A percentile compares a stretch with the other conserved stretches of the same genome.
Evolutionary conservation across 345 rosid genomes (phyloP).

Genomic region (Microthlaspi erraticum): DNA sequence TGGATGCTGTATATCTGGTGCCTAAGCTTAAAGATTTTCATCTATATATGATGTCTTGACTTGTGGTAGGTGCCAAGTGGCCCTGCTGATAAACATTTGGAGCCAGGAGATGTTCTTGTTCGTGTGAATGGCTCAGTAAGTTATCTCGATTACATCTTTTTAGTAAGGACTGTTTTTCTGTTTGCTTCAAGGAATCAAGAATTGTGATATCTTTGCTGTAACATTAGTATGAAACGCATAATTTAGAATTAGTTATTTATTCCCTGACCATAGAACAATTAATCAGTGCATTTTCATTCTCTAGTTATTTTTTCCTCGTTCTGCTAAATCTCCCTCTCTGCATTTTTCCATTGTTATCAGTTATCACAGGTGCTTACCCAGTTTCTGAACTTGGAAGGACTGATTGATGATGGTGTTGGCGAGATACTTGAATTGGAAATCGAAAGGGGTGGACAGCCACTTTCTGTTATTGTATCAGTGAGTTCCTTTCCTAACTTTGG

Average conservation of each 20-base stretch:
- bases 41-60: conserved; percentile 32
- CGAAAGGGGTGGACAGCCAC: conserved; percentile 89
- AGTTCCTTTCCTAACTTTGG: conserved; percentile 44
- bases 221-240: neutral
- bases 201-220: conserved; percentile 20
- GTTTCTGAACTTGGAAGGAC: conserved; percentile 76
- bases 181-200: conserved; percentile 16
- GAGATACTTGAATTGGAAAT: conserved; percentile 65
- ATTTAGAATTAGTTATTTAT: conserved; percentile 27
- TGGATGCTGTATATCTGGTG: neutral
- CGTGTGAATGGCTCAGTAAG: conserved; percentile 87
- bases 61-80: conserved; percentile 89
- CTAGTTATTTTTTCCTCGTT: neutral
- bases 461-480: conserved; percentile 69
- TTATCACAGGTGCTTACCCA: conserved; percentile 83
- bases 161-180: neutral
- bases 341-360: conserved; percentile 35
- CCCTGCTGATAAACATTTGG: conserved; percentile 81
- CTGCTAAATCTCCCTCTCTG: conserved; percentile 26
- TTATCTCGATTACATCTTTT: conserved; percentile 26
- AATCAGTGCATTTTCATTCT: conserved; percentile 14
- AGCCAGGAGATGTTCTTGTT: conserved; percentile 95
- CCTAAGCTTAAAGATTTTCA: neutral
- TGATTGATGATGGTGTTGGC: conserved; percentile 82
- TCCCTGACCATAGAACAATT: conserved; percentile 19